These are phyloP conservation scores for Annona cherimola DNA, from an alignment of 164 flowering plant species.

Conservation along the genomic window DNA sequence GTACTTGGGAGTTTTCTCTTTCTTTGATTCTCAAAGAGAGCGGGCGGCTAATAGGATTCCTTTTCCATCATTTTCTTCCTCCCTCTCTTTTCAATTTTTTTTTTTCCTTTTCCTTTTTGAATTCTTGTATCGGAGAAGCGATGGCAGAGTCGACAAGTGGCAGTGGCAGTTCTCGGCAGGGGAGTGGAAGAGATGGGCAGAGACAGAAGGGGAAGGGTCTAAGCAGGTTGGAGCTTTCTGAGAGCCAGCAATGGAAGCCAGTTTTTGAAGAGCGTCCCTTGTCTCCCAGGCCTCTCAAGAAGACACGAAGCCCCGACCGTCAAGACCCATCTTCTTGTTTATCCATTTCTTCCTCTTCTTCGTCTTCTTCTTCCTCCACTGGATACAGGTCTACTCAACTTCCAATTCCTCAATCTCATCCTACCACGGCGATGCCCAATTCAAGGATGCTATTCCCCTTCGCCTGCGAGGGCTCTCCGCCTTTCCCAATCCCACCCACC, in stretches of 20 bases:
- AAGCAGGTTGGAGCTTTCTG: conserved; percentile 6
- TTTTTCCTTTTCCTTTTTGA: neutral
- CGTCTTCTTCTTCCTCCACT: conserved; percentile 11
- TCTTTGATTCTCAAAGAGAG: neutral
- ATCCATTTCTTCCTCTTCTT: neutral
- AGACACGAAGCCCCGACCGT: conserved; percentile 57
- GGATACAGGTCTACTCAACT: conserved; percentile 6
- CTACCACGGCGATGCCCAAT: conserved; percentile 13
- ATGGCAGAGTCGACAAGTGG: conserved; percentile 9
- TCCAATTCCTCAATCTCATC: conserved; percentile 11
- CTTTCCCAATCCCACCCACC: conserved; percentile 18
- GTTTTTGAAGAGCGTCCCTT: conserved; percentile 57
- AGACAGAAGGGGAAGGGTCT: neutral
- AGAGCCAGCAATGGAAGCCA: conserved; percentile 40
- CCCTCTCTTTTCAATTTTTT: neutral
- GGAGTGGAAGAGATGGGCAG: neutral
- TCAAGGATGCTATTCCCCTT: conserved; percentile 55
- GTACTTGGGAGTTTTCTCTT: neutral
- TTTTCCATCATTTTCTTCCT: neutral
- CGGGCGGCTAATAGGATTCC: conserved; percentile 7
- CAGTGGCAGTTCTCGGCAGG: neutral
- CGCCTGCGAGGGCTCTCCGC: conserved; percentile 43
- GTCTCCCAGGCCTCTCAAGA: conserved; percentile 59
- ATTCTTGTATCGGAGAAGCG: neutral
- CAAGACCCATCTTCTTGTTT: conserved; percentile 4